Base-by-base conservation (phyloP, 192 early-diverging fungal genomes). In the Spinellus fusiger region DNA sequence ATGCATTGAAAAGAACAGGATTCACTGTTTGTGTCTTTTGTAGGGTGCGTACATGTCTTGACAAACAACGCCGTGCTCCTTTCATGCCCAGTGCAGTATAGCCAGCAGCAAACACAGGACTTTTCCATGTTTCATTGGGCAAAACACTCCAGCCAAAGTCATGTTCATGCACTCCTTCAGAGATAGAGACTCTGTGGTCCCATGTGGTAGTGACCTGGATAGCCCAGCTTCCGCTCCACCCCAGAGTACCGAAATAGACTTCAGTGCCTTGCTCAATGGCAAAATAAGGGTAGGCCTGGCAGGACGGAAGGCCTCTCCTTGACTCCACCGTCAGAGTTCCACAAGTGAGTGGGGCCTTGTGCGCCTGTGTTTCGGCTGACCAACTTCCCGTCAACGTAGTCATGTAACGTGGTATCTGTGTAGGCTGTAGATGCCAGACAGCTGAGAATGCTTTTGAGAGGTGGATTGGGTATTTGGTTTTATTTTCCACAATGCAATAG, bases 201-300 rank as follows among this genome's bases (percentile, higher is more conserved):
- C 33, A 52, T 12, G 44, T 38, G 1, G 32, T 49, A 4, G 51
- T 6, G 1, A 67, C 15, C 26, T 53, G 34, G 16, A 67, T 61
- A 0, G 29, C 18, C 65, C 65, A 60, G 9, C 53, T 60, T 18
- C 58, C 65, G 20, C 57, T 60, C 65, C 65, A 67, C 16, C 16
- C 58, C 5, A 67, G 23, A n/a, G 65, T 61, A 16, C 65, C 65
- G 38, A 67, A 67, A 54, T 67, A 67, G 0, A 54, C 53, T 16
- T 58, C 56, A 6, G 26, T 50, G 8, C 47, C 18, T 26, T 54
- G 22, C 16, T 44, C 13, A 8, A 66, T 29, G 12, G 65, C 65
- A 44, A 61, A 53, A 40, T 61, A 67, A 26, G 65, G 65, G n/a
- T 67, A 67, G 2, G 64, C 49, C 10, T 59, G 56, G 22, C 55